Evolutionary conservation across 75 land plant species (phyloP).

Genomic region (Larix kaempferi): DNA sequence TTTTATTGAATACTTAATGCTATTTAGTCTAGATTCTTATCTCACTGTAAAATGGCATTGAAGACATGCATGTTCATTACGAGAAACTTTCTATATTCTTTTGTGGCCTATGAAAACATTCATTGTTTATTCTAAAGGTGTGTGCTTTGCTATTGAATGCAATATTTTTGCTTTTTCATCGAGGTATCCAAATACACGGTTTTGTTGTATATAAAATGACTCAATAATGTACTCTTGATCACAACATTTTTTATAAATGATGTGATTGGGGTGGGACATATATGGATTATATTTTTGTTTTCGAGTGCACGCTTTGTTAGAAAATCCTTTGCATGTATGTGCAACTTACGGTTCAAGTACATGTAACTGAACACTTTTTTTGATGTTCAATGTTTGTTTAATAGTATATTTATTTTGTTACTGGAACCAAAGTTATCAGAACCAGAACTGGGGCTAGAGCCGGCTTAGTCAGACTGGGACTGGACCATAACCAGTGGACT

Average conservation of each 20-base stretch:
- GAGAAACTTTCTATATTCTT: not conserved
- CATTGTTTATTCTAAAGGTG: not conserved
- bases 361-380: too few species aligned
- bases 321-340: not conserved
- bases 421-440: too few species aligned
- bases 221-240: not conserved
- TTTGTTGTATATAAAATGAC: not conserved
- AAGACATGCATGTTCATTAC: not conserved
- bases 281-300: not conserved
- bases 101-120: not conserved
- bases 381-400: too few species aligned
- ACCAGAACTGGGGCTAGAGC: too few species aligned
- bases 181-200: not conserved
- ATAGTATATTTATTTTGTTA: too few species aligned
- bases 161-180: not conserved
- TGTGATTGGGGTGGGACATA: not conserved
- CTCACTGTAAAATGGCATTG: not conserved
- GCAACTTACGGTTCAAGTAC: too few species aligned
- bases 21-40: not conserved
- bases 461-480: too few species aligned
- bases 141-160: not conserved
- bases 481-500: too few species aligned
- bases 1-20: not conserved
- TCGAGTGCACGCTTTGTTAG: not conserved
- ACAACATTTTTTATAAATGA: not conserved